phyloP scores from a whole-genome alignment of 2,329 filamentous ascomycete species.

The Fusarium solani-melongenae region DNA sequence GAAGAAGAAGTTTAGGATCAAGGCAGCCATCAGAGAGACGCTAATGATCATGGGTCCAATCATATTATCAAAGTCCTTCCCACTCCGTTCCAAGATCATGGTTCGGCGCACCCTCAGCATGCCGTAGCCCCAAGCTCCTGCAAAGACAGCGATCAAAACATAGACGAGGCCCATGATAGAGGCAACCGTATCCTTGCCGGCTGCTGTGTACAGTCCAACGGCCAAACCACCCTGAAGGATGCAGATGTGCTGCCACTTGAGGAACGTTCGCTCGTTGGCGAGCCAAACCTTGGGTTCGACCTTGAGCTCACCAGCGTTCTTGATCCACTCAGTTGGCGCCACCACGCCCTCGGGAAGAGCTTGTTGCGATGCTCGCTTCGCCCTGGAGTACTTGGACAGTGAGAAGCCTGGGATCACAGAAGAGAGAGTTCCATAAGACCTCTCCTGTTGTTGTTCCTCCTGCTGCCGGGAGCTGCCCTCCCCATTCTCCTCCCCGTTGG shows the following conservation, averaged over 20 bases:
- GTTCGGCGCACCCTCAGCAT: slow-evolving; percentile 80
- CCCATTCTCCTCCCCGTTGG: slow-evolving; percentile 49
- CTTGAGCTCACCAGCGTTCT: slow-evolving; percentile 90
- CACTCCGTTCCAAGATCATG: slow-evolving; percentile 87
- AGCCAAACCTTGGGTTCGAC: slow-evolving; percentile 99
- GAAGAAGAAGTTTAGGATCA: slow-evolving; percentile 90
- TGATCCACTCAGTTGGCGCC: slow-evolving; percentile 88
- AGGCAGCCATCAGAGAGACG: slow-evolving; percentile 78
- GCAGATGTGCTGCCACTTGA: slow-evolving; percentile 98
- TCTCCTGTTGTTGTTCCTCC: slow-evolving; percentile 44
- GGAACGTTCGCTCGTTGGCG: slow-evolving; percentile 96
- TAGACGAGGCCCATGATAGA: slow-evolving; percentile 85
- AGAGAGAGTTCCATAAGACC: slow-evolving; percentile 69
- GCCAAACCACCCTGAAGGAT: slow-evolving; percentile 87
- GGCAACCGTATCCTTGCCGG: slow-evolving; percentile 81
- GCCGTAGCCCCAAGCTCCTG: slow-evolving; percentile 86
- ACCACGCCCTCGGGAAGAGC: slow-evolving; percentile 87
- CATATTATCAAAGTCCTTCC: slow-evolving; percentile 92
- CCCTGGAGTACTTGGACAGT: slow-evolving; percentile 77
- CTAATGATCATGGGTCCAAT: slow-evolving; percentile 87
- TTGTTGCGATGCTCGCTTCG: slow-evolving; percentile 58
- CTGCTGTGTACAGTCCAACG: slow-evolving; percentile 88
- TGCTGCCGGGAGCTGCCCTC: slow-evolving; percentile 50
- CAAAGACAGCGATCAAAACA: slow-evolving; percentile 82
- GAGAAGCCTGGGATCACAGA: slow-evolving; percentile 86